These are phyloP conservation scores for Diutina rugosa DNA, from an alignment of 1,139 yeast species.

Conservation along the genomic window DNA sequence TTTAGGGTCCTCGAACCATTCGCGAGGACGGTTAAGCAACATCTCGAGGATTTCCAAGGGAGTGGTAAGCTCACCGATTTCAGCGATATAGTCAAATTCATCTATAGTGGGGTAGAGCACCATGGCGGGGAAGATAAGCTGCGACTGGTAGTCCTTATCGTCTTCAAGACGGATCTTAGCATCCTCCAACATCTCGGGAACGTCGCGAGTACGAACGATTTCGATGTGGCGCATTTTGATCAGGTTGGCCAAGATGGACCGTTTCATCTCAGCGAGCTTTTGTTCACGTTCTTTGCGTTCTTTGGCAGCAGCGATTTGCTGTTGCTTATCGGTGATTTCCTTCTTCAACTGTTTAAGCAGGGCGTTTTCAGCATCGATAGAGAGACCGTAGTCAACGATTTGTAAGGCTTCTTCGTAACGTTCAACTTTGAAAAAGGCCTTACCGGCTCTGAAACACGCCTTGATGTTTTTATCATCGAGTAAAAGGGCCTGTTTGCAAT, in stretches of 20 bases:
- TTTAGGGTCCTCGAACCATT: slow-evolving; percentile 57
- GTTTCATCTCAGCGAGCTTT: slow-evolving; percentile 17
- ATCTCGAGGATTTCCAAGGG: slow-evolving; percentile 44
- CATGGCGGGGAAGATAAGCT: slow-evolving; percentile 67
- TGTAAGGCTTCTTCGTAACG: slow-evolving; percentile 62
- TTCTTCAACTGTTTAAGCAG: slow-evolving; percentile 33
- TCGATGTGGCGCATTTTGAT: slow-evolving; percentile 41
- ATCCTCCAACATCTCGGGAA: slow-evolving; percentile 35
- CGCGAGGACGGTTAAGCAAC: slow-evolving; percentile 51
- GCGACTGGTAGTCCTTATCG: slow-evolving; percentile 62
- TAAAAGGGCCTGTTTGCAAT: slow-evolving; percentile 61
- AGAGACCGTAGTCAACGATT: slow-evolving; percentile 51
- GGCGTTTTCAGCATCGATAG: slow-evolving; percentile 42
- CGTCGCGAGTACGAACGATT: slow-evolving; percentile 34
- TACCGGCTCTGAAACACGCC: slow-evolving; percentile 78
- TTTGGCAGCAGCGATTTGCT: slow-evolving; percentile 18
- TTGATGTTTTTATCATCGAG: slow-evolving; percentile 62
- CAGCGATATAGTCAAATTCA: slow-evolving; percentile 73
- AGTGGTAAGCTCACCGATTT: slow-evolving; percentile 57
- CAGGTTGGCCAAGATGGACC: slow-evolving; percentile 28
- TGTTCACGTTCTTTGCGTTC: slow-evolving; percentile 20
- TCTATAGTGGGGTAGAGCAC: slow-evolving; percentile 74
- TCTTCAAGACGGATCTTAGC: slow-evolving; percentile 50
- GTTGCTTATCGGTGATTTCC: slow-evolving; percentile 27
- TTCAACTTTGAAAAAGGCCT: slow-evolving; percentile 60